A percentile compares a stretch with the other conserved stretches of the same genome.
phyloP scores from a whole-genome alignment of 768 basidiomycete genomes.

The Tubosaeta sp. region DNA sequence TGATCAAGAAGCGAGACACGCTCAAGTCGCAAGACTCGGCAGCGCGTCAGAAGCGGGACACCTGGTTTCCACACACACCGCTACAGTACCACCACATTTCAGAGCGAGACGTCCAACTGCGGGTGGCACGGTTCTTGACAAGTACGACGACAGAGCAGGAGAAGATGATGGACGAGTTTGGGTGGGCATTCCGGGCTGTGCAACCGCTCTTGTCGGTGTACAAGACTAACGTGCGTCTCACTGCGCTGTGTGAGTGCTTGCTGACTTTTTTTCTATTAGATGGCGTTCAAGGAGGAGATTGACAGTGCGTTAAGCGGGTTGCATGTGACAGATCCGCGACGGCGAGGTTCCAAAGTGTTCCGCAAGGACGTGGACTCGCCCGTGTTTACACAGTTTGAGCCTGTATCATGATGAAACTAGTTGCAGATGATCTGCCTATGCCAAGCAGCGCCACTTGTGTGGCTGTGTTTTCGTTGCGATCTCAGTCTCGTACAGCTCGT shows the following conservation, averaged over 20 bases:
- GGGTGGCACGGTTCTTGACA: conserved; percentile 46
- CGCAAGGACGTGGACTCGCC: neutral
- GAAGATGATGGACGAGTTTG: conserved; percentile 43
- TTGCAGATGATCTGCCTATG: conserved; percentile 3
- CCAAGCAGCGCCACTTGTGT: neutral
- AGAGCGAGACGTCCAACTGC: conserved; percentile 43
- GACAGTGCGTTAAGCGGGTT: conserved; percentile 12
- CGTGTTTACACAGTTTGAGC: conserved; percentile 16
- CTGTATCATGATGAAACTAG: conserved; percentile 15
- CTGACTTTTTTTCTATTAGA: conserved; percentile 4
- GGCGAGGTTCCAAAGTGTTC: neutral
- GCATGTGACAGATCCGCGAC: conserved; percentile 21
- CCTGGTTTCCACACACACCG: conserved; percentile 28
- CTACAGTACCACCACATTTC: conserved; percentile 28
- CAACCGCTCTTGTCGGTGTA: conserved; percentile 39
- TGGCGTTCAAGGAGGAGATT: conserved; percentile 22
- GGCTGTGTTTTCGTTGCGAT: conserved; percentile 2
- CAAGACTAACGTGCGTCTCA: conserved; percentile 37
- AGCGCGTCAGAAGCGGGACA: conserved; percentile 22
- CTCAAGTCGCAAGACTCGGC: conserved; percentile 19
- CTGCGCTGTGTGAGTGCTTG: neutral
- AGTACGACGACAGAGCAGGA: conserved; percentile 34
- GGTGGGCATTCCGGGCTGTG: conserved; percentile 51
- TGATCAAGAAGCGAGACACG: conserved; percentile 7
- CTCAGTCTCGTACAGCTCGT: conserved; percentile 3